Conservation (phyloP, 176 grass and related monocot genomes). For the Ananas comosus region DNA sequence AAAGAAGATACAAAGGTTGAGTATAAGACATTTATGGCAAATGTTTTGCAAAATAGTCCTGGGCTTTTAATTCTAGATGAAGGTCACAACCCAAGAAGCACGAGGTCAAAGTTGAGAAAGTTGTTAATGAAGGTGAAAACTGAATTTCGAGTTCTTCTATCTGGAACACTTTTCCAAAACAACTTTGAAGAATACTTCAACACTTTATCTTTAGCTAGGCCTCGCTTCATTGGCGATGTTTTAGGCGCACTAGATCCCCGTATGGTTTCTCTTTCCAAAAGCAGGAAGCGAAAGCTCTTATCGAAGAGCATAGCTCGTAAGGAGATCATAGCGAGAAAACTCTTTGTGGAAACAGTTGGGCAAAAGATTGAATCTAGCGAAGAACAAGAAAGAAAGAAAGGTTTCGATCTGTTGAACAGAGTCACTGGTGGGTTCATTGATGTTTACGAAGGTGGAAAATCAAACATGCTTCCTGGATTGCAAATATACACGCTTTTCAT, state of each 20-base stretch:
- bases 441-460: constrained; percentile 50
- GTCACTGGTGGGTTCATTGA: constrained; percentile 66
- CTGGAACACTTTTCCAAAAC: constrained; percentile 87
- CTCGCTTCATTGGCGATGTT: constrained; percentile 66
- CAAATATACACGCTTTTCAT: constrained; percentile 65
- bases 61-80: constrained; percentile 86
- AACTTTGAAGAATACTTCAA: constrained; percentile 98
- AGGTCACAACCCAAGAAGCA: constrained; percentile 94
- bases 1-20: constrained; percentile 45
- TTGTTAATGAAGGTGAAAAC: constrained; percentile 84
- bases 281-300: constrained; percentile 16
- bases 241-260: constrained; percentile 32
- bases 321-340: constrained; percentile 47
- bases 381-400: constrained; percentile 33
- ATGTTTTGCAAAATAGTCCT: constrained; percentile 56
- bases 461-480: constrained; percentile 60
- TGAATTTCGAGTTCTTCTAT: constrained; percentile 78
- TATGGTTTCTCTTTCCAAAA: constrained; percentile 9
- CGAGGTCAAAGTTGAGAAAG: constrained; percentile 61
- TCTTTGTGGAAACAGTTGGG: constrained; percentile 74
- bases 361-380: constrained; percentile 61
- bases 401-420: constrained; percentile 52
- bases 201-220: constrained; percentile 80
- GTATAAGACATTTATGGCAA: constrained; percentile 38
- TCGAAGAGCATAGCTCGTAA: constrained; percentile 28